Base-by-base conservation (phyloP, 768 basidiomycete species). In the Trametes coccinea region DNA sequence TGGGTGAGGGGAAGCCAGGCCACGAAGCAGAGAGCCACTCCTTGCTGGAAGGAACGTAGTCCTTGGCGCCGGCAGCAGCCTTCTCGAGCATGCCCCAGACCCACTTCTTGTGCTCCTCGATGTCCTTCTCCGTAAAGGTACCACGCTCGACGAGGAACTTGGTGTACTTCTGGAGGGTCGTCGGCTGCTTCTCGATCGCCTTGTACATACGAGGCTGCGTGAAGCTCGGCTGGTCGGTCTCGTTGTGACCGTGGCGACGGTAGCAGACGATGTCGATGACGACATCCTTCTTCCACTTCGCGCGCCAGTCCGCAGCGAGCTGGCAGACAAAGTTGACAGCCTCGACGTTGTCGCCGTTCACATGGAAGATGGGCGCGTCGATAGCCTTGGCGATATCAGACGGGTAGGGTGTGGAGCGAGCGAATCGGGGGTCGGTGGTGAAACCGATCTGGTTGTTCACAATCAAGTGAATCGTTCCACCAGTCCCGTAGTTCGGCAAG, bases 371-470 rank as follows among this genome's bases (percentile, higher is more conserved):
- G 53, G 96, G 96, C 0, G 97, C 84, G 69, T 99, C 97, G 72
- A 98, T 98, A 50, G 94, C 88, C 76, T 99, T 99, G 64, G 97
- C 97, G 66, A 99, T 92, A 72, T 99, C 97, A 56, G 96, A 98
- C 11, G 92, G 92, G 78, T 99, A 98, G 51, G 97, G 92, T 3
- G 97, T 99, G 16, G 96, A 98, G 60, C 97, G 95, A 48, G 96
- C 81, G 79, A 98, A 97, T 59, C 95, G 89, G 48, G 97, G 97
- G 72, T 98, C 96, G 37, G 97, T 99, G 53, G 97, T 99, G 80
- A 99, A 99, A 60, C 96, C 96, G 62, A 98, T 96, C 73, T 98
- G 96, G 77, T 98, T 98, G 82, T 98, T 98, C 67, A 98, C 94
- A 67, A 98, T 96, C 59, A 99, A 80, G 73, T 99, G 97, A 68